Evolutionary conservation across 1,139 yeast species (phyloP), one percentile per base, ranked within the genome.

Genomic region (Taphrina flavorubra): DNA sequence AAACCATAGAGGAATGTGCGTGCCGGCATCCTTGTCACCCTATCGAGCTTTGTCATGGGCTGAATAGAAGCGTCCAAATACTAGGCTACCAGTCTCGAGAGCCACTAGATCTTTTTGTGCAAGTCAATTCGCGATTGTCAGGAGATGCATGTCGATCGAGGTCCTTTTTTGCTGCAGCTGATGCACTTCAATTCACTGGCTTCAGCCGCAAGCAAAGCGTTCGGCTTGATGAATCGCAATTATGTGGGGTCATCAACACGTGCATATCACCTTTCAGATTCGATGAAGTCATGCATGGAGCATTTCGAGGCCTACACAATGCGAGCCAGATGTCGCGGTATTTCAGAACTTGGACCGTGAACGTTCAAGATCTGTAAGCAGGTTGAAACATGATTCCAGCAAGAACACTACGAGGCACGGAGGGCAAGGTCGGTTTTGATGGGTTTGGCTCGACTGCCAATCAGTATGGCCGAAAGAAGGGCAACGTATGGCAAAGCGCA

Each of bases 361-460:
- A 25, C 31, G 31, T 25, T 25, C 2, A 25, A 25, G 4, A 4
- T 25, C 31, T 25, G 31, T 25, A 25, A 25, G 31, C 31, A 25
- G 4, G 4, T 25, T 4, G 31, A 14, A 36, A 20, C 20, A 58
- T 58, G 62, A 3, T 58, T 55, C 65, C 65, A 49, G 58, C 61
- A 63, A 25, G 67, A 36, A 31, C 37, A 7, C 47, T 63, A 5
- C 34, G 67, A 36, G 67, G 67, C 14, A 63, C 67, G 5, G 67
- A 63, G 34, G 67, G 67, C 20, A 63, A 55, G 36, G 67, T 63
- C 31, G 67, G 67, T 10, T 63, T 63, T 18, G 67, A 63, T 14
- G 67, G 67, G 16, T 63, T 34, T 20, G 67, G 67, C 16, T 42
- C 59, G 6, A 55, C 67, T n/a, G 67, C 67, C 42, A 63, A 63